A percentile compares a stretch with the other conserved stretches of the same genome.
These are phyloP conservation scores for Solanum appendiculatum DNA, from an alignment of 257 asterid species.

Conservation along the genomic window DNA sequence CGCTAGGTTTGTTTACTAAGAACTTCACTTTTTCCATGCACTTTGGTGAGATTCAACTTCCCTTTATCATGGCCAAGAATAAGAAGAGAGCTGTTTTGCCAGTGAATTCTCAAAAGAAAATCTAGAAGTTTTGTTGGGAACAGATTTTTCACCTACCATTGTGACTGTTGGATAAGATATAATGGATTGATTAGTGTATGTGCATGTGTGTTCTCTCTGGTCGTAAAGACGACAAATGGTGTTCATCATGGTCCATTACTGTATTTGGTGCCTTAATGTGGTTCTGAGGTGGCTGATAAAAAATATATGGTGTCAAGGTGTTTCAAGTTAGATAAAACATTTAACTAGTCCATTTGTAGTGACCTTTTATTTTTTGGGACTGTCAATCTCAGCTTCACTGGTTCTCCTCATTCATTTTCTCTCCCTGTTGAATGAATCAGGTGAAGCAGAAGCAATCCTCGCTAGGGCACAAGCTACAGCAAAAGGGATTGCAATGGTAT, in stretches of 20 bases:
- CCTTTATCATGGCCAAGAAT: background rate
- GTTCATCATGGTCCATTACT: background rate
- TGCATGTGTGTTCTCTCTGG: background rate
- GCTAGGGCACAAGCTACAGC: slow-evolving; percentile 81
- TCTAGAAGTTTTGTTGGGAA: background rate
- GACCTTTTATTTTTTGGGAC: background rate
- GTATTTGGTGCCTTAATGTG: background rate
- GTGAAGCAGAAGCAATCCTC: slow-evolving; percentile 92
- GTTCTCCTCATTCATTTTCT: background rate
- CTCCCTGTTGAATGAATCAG: slow-evolving; percentile 21
- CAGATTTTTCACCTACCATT: background rate
- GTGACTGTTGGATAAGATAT: background rate
- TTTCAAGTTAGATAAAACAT: background rate
- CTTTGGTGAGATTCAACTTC: background rate
- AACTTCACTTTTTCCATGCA: background rate
- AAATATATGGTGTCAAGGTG: background rate
- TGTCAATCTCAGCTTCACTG: background rate
- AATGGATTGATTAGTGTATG: background rate
- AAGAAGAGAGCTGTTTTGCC: background rate
- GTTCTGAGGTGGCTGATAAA: background rate
- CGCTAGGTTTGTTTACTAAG: slow-evolving; percentile 44
- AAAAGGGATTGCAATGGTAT: slow-evolving; percentile 65
- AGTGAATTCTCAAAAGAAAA: background rate
- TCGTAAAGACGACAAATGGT: background rate
- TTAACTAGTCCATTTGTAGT: background rate